Percentiles rank a stretch among this genome's conserved stretches.
These are phyloP conservation scores for Globisporangium nagaii DNA, from an alignment of 352 stramenopile species.

Conservation along the genomic window DNA sequence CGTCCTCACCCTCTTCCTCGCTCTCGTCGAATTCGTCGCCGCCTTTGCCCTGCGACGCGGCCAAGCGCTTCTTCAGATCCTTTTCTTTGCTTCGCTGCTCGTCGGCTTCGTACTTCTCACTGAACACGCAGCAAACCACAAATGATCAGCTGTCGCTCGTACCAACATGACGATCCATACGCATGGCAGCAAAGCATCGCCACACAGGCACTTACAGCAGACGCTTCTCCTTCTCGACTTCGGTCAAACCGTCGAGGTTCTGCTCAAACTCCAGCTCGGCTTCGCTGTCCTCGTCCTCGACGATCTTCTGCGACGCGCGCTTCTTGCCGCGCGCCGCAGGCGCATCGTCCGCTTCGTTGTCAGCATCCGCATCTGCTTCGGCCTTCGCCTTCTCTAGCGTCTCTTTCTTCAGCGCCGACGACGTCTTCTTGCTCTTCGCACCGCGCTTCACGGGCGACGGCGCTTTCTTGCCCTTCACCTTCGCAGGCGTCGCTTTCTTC, in stretches of 20 bases:
- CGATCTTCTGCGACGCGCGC: slow-evolving; percentile 29
- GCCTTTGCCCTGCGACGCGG: slow-evolving; percentile 41
- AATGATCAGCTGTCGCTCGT: too few relatives aligned
- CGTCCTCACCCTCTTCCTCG: slow-evolving; percentile 39
- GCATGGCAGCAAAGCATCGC: neutral
- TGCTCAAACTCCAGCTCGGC: slow-evolving; percentile 44
- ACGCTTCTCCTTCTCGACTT: slow-evolving; percentile 85
- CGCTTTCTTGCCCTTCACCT: slow-evolving; percentile 31
- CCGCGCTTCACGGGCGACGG: slow-evolving; percentile 8
- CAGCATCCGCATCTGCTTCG: slow-evolving; percentile 48
- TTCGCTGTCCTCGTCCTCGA: slow-evolving; percentile 45
- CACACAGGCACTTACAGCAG: slow-evolving; percentile 64
- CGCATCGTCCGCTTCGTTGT: slow-evolving; percentile 49
- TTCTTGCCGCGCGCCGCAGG: slow-evolving; percentile 24
- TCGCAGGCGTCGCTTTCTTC: slow-evolving; percentile 24
- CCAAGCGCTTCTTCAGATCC: slow-evolving; percentile 76
- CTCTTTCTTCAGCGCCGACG: slow-evolving; percentile 19
- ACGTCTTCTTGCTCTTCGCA: slow-evolving; percentile 14
- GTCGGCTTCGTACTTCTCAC: slow-evolving; percentile 81
- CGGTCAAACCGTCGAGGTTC: slow-evolving; percentile 53
- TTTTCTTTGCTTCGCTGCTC: slow-evolving; percentile 81
- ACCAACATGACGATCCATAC: neutral
- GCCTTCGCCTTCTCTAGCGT: slow-evolving; percentile 31
- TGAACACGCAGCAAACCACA: slow-evolving; percentile 6
- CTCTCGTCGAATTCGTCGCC: slow-evolving; percentile 24